Evolutionary conservation across 495 filamentous ascomycete genomes (phyloP), one percentile per base, ranked within the genome.

Genomic region (Penicillium canescens): DNA sequence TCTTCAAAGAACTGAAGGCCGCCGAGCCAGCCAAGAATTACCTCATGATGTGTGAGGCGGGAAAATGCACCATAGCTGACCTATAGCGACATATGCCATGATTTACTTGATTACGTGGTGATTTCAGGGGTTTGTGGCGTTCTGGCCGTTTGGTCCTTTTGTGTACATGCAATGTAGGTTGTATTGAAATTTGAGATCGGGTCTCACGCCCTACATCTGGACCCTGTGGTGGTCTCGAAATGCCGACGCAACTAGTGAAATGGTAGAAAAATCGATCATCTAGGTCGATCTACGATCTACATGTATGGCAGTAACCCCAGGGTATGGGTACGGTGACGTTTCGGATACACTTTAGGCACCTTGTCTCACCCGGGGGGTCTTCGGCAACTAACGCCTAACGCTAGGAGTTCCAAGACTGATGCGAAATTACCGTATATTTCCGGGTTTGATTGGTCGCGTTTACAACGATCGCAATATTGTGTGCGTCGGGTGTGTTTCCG

Each of bases 21-120:
- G 52, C 61, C 5, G 66, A 77, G 23, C 71, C 65, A 16, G 66
- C 69, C 31, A 77, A 72, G 50, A 74, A 74, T 39, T 67, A 77
- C 50, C 46, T 83, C 9, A 46, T 81, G 43, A 60, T 82, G 20
- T 85, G 82, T 53, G 78, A 83, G 57, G 62, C 60, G 6, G 79
- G 81, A 0, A 60, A 46, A 33, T 85, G 82, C 62, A 60, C 61
- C 44, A 72, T 63, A 14, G 72, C 78, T 33, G 68, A 77, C 57
- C 47, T 74, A 10, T 74, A 61, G 63, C 50, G 20, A 21, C 21
- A 16, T 41, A 24, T 26, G 18, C 14, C 14, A 24, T 12, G 28
- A 13, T 7, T 12, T 36, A 6, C 16, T 26, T 18, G 39, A 4
- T 8, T 43, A 26, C 20, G 11, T 18, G 49, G 13, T 42, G 6